Evolutionary conservation across 2,329 filamentous ascomycete genomes (phyloP), one percentile per base, ranked within the genome.

Genomic region (Aspergillus novofumigatus): DNA sequence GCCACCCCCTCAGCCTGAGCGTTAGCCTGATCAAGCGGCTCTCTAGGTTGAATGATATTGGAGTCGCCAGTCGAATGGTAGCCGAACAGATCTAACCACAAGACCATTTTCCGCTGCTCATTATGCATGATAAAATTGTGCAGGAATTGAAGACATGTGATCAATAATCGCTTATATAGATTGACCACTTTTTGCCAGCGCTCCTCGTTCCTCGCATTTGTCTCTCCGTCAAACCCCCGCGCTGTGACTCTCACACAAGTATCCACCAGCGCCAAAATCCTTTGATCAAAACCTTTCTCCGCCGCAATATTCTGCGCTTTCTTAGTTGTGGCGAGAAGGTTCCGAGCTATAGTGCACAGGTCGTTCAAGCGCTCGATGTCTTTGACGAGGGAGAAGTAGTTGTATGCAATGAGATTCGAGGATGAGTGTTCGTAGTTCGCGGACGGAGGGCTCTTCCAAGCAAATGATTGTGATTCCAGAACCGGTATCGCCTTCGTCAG

Each of bases 81-180:
- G 52, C 86, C 85, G 63, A 88, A 88, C 1, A 88, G 75, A 67
- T 85, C 82, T 41, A 87, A 72, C 85, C 85, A 88, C 2, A 88
- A 77, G 64, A 86, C 83, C 63, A 87, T 77, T 65, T 88, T 87
- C 42, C 84, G 77, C 58, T 84, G 80, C 70, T 88, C 85, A 62
- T 88, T 88, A 59, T 85, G 81, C 66, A 85, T 84, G 49, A 86
- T 83, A 51, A 87, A 80, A 61, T 87, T 87, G 72, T 87, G 86
- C 55, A 87, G 72, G 62, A 86, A 86, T 66, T 87, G 85, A n/a
- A 88, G 75, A 59, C 83, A 84, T 2, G 84, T 86, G 55, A 87
- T 86, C 64, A 87, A 75, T 20, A 87, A 75, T 64, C 85, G 84
- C 72, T 88, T 87, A 72, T 86, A 87, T 3, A 83, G 80, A 66